Evolutionary conservation across 805 yeast genomes (phyloP).

Genomic region (Suhomyces sp.): DNA sequence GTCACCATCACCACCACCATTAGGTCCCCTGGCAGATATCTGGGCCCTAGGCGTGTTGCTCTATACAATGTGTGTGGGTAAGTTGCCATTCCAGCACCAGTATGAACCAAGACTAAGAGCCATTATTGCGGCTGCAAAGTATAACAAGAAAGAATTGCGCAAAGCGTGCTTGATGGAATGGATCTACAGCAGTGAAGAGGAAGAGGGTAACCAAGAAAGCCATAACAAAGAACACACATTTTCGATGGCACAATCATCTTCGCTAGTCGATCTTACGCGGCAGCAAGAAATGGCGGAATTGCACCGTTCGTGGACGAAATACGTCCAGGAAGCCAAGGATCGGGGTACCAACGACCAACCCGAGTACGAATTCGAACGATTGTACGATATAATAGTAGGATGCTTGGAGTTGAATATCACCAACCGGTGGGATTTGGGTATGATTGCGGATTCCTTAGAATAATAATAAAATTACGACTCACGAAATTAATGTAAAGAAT

Average conservation of each 20-base stretch:
- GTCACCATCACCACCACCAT: constrained; percentile 55
- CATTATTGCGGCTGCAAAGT: constrained; percentile 66
- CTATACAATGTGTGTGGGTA: constrained; percentile 70
- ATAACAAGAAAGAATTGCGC: constrained; percentile 45
- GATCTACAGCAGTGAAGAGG: constrained; percentile 15
- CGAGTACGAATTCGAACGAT: constrained; percentile 22
- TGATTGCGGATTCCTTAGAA: constrained; percentile 19
- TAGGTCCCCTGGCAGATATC: constrained; percentile 71
- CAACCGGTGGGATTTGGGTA: constrained; percentile 50
- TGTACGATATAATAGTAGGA: constrained; percentile 42
- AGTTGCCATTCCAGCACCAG: constrained; percentile 79
- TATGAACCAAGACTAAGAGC: constrained; percentile 77
- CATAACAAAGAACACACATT: neutral
- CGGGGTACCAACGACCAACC: neutral
- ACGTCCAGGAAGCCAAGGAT: constrained; percentile 7
- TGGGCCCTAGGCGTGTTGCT: constrained; percentile 89
- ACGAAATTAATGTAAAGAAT: neutral
- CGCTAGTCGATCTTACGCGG: constrained; percentile 17
- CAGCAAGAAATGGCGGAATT: constrained; percentile 14
- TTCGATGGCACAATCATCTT: constrained; percentile 9
- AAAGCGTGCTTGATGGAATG: constrained; percentile 36
- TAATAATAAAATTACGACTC: neutral
- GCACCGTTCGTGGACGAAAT: constrained; percentile 18
- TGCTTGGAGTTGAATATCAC: constrained; percentile 52
- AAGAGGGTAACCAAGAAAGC: neutral